These are phyloP conservation scores for Termitomyces sp. DNA, from an alignment of 768 basidiomycete species.

Conservation along the genomic window DNA sequence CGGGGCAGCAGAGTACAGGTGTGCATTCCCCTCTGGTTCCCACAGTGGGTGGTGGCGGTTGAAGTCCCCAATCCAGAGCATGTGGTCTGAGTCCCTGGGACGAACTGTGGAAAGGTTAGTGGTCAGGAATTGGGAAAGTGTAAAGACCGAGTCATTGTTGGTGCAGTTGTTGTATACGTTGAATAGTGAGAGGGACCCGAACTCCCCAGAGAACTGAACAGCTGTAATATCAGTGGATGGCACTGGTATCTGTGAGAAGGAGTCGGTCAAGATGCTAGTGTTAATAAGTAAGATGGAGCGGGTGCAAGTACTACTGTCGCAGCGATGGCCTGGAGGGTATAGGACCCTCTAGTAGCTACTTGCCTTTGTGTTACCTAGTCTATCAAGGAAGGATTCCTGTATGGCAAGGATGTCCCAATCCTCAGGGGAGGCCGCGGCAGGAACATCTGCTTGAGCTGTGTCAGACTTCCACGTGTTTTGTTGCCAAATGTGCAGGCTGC, in stretches of 20 bases:
- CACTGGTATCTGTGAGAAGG: neutral
- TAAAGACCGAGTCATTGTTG: neutral
- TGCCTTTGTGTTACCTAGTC: conserved; percentile 10
- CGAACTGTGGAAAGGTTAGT: neutral
- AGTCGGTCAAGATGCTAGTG: conserved; percentile 7
- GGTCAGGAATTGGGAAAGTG: neutral
- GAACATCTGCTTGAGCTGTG: conserved; percentile 13
- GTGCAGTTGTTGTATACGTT: conserved; percentile 1
- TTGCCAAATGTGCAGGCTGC: conserved; percentile 13
- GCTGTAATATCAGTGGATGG: neutral
- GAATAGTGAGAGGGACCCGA: neutral
- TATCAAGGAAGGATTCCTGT: conserved; percentile 26
- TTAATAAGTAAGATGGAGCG: conserved; percentile 8
- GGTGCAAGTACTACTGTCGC: neutral
- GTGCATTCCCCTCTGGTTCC: neutral
- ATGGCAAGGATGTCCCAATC: conserved; percentile 21
- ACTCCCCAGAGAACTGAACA: neutral
- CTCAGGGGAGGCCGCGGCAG: neutral
- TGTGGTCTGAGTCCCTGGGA: neutral
- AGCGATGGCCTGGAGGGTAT: conserved; percentile 1
- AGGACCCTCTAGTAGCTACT: neutral
- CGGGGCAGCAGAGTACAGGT: neutral
- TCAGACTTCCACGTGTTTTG: conserved; percentile 23
- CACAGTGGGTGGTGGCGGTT: conserved; percentile 5
- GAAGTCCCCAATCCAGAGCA: neutral